Evolutionary conservation across 495 filamentous ascomycete genomes (phyloP), one percentile per base, ranked within the genome.

Genomic region (Tuber umbilicatum): DNA sequence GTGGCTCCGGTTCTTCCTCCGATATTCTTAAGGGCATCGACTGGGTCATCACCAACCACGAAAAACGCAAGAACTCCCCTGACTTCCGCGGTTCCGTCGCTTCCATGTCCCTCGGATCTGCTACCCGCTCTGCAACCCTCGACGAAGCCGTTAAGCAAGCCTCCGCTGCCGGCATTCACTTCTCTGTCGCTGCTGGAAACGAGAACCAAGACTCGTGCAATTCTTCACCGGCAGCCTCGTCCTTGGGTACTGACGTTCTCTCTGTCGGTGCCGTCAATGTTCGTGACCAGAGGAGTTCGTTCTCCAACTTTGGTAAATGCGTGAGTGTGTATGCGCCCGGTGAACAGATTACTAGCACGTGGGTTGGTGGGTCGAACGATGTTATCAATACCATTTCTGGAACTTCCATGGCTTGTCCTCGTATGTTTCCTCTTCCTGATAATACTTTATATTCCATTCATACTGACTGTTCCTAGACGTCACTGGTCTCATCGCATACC

Each of bases 101-200:
- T 71, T 77, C 73, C 38, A 83, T 83, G 81, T 79, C 76, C 4
- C 74, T 83, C 2, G 81, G 81, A 4, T 72, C 68, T 1, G 16
- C 87, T 27, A 79, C 80, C 12, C 77, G 74, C 69, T 89, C 87
- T 23, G 72, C 78, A 16, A 86, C 87, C 68, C 83, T 89, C 82
- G 90, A 90, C 84, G 78, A 84, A 31, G 89, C 89, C 70, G 87
- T 90, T 74, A 83, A 87, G 75, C 82, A 81, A 64, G 84, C 89
- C 17, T 85, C 84, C 64, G 84, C 82, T 21, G 83, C 84, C 38
- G 89, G 89, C 55, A 85, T 91, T 68, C 87, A 90, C 73, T 86
- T 88, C 73, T 84, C 89, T 74, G 89, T 91, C 40, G 89, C 89
- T 9, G 89, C 89, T 45, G 89, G 89, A n/a, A 91, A 91, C 83